Conservation (phyloP, 2,329 filamentous ascomycete genomes). For the Calonectria leucothoes region DNA sequence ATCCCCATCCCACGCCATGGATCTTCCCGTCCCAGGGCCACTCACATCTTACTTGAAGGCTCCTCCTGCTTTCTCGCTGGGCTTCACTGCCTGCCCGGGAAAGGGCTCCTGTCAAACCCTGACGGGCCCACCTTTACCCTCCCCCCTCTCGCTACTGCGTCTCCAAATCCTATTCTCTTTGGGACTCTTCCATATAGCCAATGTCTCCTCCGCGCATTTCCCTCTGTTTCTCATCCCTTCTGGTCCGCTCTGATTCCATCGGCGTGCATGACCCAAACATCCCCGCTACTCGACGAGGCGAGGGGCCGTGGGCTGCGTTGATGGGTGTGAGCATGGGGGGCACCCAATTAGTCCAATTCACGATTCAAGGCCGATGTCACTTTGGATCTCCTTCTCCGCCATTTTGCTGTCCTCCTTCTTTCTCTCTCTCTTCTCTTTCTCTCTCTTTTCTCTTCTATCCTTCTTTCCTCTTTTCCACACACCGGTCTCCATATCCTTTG, state of each 20-base stretch:
- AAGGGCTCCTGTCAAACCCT: slow-evolving; percentile 4
- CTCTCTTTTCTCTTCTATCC: neutral
- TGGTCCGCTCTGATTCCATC: neutral
- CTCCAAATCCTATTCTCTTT: neutral
- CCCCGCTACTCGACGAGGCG: neutral
- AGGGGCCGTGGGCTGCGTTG: neutral
- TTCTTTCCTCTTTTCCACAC: neutral
- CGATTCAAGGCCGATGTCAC: neutral
- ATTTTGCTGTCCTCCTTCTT: neutral
- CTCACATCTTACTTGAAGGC: neutral
- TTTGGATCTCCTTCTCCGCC: neutral
- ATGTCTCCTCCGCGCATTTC: neutral
- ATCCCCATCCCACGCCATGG: neutral
- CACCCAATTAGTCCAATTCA: neutral
- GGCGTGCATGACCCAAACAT: neutral
- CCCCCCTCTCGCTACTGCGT: neutral
- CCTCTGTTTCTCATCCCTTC: neutral
- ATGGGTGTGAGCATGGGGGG: neutral
- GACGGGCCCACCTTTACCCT: slow-evolving; percentile 3
- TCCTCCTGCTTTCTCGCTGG: neutral
- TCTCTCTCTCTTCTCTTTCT: neutral
- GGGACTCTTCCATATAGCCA: neutral
- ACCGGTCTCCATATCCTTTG: neutral
- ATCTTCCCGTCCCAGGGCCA: neutral
- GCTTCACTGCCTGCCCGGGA: neutral